A percentile compares a stretch with the other conserved stretches of the same genome.
Conservation (phyloP, 169 alveolate genomes). For the Plasmodium vinckei region DNA sequence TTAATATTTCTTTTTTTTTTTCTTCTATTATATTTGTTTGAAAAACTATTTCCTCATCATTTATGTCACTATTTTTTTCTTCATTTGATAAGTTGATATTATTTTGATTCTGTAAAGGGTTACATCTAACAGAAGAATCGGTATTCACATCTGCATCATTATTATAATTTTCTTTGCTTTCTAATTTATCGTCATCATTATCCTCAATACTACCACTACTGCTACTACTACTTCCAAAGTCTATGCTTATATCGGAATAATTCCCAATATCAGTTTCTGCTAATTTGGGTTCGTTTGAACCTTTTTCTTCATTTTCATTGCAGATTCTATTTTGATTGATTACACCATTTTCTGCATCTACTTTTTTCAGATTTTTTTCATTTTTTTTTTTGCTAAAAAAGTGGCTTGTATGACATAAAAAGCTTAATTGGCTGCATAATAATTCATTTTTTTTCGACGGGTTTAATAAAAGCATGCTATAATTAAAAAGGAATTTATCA, state of each 20-base stretch:
- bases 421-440: conserved; percentile 30
- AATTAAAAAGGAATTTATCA: conserved; percentile 53
- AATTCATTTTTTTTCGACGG: conserved; percentile 53
- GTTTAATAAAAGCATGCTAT: conserved; percentile 45
- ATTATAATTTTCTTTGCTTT: too few relatives aligned
- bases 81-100: too few relatives aligned
- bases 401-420: conserved; percentile 42
- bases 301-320: neutral
- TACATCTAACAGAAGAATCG: too few relatives aligned
- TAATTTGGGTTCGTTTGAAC: neutral
- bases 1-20: conserved; percentile 41
- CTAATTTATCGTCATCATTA: too few relatives aligned
- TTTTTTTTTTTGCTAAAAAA: conserved; percentile 3
- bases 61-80: neutral
- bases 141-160: too few relatives aligned
- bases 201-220: too few relatives aligned
- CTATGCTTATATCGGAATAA: neutral
- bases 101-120: too few relatives aligned
- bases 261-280: neutral
- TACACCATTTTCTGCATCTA: neutral
- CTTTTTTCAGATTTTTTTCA: too few relatives aligned
- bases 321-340: neutral
- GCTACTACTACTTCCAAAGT: too few relatives aligned
- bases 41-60: neutral
- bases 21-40: conserved; percentile 10